Base-by-base conservation (phyloP, 2,329 filamentous ascomycete genomes). In the Sporothrix curviconia region DNA sequence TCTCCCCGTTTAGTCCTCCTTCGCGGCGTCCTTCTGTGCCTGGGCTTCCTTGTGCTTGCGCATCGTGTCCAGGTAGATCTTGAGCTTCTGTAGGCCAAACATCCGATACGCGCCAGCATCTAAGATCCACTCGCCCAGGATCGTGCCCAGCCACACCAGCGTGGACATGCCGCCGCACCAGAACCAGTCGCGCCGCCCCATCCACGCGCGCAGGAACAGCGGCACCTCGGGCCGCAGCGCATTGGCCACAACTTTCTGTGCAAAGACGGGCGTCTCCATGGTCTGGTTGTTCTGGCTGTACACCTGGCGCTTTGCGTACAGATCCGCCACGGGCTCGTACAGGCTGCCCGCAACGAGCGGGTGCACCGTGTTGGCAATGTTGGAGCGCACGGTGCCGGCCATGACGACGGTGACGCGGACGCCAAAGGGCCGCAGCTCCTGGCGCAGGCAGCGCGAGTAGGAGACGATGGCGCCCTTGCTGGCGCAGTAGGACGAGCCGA, bases 401-500 rank as follows among this genome's bases (percentile, higher is more conserved):
- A 81, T 75, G 64, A 76, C 76, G 17, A 81, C 74, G 74, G 81
- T 81, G 67, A 83, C 80, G 61, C 80, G 76, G 9, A 83, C 79
- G 62, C 73, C 72, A 46, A 81, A 77, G 1, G 79, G 80, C 44
- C 72, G 71, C 40, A 83, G 71, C 63, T 83, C 80, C 51, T 78
- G 68, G 24, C 80, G 77, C 30, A 83, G 69, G 0, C 74, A 76
- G 58, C 79, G 78, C 46, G 78, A 80, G 69, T 80, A 82, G 3
- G 73, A 70, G 57, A 74, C 73, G 36, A 83, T 69, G 52, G 80
- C 80, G 53, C 74, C 78, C 72, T 83, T 83, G 64, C 72, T 74
- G n/a, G 79, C 78, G 61, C 75, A 76, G 71, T 82, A 83, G 59
- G 76, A 73, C 53, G 75, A 71, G 19, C 75, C 77, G 63, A 82